Conservation (phyloP, 352 stramenopile genomes). For the Phytopythium delawarense region DNA sequence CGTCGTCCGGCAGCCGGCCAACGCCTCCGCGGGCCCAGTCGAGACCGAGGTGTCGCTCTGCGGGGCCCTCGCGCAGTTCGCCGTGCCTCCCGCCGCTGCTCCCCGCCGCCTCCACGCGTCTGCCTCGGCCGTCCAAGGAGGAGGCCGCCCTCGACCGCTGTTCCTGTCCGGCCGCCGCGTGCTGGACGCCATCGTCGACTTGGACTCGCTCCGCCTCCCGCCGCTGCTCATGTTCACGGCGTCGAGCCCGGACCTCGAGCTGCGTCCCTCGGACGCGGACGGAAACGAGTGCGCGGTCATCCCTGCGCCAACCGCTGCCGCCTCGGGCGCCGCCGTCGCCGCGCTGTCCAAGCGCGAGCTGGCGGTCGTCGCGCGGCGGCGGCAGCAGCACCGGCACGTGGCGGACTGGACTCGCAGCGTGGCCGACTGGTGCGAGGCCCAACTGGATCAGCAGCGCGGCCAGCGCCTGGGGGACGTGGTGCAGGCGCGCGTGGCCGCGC, state of each 20-base stretch:
- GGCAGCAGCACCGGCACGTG: not conserved
- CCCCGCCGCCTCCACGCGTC: not conserved
- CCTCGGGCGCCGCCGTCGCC: not conserved
- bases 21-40: not conserved
- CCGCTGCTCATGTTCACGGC: not conserved
- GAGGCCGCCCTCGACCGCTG: not conserved
- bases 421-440: not conserved
- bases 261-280: not conserved
- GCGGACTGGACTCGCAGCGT: not conserved
- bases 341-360: conserved; percentile 2
- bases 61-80: conserved; percentile 1
- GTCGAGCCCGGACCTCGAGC: not conserved
- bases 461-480: not conserved
- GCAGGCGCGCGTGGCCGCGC: conserved; percentile 14
- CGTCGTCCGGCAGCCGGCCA: not conserved
- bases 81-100: not conserved
- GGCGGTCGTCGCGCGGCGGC: not conserved
- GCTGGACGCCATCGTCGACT: not conserved
- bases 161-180: not conserved
- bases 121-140: not conserved
- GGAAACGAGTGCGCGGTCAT: not conserved
- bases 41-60: not conserved
- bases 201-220: not conserved
- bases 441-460: too few relatives aligned
- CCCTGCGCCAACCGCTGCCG: not conserved